phyloP scores from a whole-genome alignment of 2,329 filamentous ascomycete genomes.

The Pseudogymnoascus sp. region DNA sequence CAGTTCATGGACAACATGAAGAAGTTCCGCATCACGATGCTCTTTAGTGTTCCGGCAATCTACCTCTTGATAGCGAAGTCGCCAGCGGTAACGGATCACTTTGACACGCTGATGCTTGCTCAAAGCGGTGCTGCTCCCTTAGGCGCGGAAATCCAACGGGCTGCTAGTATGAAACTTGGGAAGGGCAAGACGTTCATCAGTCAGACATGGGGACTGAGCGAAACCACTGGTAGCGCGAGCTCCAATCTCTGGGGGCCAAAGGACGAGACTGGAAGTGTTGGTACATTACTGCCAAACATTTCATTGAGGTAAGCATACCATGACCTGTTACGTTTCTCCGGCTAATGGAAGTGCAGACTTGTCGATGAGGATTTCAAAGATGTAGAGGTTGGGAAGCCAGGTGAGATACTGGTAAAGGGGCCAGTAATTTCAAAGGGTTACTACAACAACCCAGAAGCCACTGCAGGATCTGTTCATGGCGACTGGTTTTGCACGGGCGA shows the following conservation, averaged over 20 bases:
- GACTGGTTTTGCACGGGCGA: constrained; percentile 23
- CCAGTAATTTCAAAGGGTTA: constrained; percentile 71
- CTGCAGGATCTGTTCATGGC: constrained; percentile 21
- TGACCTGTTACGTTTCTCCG: not conserved
- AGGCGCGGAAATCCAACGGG: constrained; percentile 39
- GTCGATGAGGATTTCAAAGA: constrained; percentile 47
- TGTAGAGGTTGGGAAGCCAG: constrained; percentile 43
- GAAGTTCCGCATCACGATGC: constrained; percentile 56
- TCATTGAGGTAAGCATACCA: not conserved
- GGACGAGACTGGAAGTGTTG: constrained; percentile 43
- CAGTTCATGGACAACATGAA: constrained; percentile 62
- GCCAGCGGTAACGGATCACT: constrained; percentile 51
- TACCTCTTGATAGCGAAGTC: constrained; percentile 65
- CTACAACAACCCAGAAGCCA: constrained; percentile 49
- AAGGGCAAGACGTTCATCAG: constrained; percentile 41
- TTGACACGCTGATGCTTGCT: constrained; percentile 39
- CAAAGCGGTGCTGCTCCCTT: constrained; percentile 59
- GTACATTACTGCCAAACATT: constrained; percentile 61
- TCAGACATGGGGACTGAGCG: constrained; percentile 73
- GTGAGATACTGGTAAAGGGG: constrained; percentile 64
- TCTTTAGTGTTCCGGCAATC: constrained; percentile 66
- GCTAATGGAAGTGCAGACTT: constrained; percentile 41
- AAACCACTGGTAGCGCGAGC: constrained; percentile 65
- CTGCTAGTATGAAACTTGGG: constrained; percentile 43
- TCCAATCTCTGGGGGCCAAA: constrained; percentile 50